Base-by-base conservation (phyloP, 2,329 filamentous ascomycete species). In the Penicillium sp. region DNA sequence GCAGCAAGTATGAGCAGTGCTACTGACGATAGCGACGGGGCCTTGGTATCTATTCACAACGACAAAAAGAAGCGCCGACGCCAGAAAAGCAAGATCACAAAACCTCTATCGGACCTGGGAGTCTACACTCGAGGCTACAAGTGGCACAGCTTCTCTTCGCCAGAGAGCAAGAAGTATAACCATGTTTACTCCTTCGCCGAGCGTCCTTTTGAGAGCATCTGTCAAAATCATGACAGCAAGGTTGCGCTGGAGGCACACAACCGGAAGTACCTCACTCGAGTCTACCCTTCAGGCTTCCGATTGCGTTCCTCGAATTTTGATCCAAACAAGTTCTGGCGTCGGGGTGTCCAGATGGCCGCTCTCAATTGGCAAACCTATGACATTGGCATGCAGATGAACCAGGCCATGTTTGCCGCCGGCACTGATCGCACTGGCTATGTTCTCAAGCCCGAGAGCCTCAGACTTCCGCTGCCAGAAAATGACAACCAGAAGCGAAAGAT, bases 331-430 rank as follows among this genome's bases (percentile, higher is more conserved):
- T 94, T 92, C 60, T 98, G 92, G 92, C 82, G 90, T 35, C 82
- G 87, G 29, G 92, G 92, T 20, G 92, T 95, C 12, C 92, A 98
- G 66, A 96, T 98, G 90, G 88, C 85, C 10, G 92, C 92, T 0
- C 73, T 96, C 46, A 98, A 98, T 66, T 96, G 92, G 90, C 92
- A 98, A 66, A 96, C 89, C 0, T 95, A 93, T 57, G 92, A 96
- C 59, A 74, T 93, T 12, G 87, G 89, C 30, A 92, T 95, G 77
- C 90, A 96, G 60, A 76, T 96, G 62, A 96, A 96, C 61, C 85
- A 92, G 51, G 92, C 92, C 56, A 96, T 98, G 92, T 98, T 95
- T 60, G 84, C 88, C 31, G 85, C 86, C 41, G 86, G 87, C 29
- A 82, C 77, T 9, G 92, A 95, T 65, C 79, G 80, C 39, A 85